Conservation (phyloP, 208 protist species). For the Endotrypanum monterogeii region DNA sequence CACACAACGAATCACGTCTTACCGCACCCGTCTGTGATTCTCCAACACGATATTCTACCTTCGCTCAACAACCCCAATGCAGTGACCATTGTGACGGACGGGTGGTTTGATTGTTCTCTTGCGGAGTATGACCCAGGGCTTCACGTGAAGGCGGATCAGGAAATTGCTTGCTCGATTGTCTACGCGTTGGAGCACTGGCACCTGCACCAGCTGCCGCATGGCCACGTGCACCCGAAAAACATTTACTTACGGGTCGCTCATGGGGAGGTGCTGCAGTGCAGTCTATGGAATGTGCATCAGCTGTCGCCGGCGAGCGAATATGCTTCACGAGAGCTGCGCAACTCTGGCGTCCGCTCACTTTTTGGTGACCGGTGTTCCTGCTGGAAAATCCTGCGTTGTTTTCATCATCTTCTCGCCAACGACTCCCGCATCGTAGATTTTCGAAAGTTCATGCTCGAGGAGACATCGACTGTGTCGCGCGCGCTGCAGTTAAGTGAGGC, state of each 20-base stretch:
- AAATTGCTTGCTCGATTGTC: conserved; percentile 64
- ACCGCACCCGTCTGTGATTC: conserved; percentile 62
- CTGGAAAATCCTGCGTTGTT: conserved; percentile 40
- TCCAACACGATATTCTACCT: conserved; percentile 59
- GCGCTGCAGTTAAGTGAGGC: conserved; percentile 52
- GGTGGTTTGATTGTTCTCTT: conserved; percentile 80
- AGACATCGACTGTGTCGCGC: conserved; percentile 47
- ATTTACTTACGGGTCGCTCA: conserved; percentile 64
- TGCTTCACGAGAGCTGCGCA: conserved; percentile 51
- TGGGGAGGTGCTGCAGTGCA: conserved; percentile 47
- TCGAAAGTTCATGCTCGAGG: conserved; percentile 35
- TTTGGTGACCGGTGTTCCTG: conserved; percentile 72
- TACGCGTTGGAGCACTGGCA: conserved; percentile 89
- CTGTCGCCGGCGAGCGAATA: conserved; percentile 42
- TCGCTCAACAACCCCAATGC: conserved; percentile 32
- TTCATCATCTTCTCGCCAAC: conserved; percentile 20
- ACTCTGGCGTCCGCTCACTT: conserved; percentile 41
- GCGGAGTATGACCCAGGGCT: conserved; percentile 24
- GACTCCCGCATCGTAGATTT: conserved; percentile 36
- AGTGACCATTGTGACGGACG: conserved; percentile 65
- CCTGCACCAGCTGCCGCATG: conserved; percentile 71
- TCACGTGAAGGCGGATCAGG: conserved; percentile 21
- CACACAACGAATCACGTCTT: conserved; percentile 46
- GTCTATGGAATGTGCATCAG: conserved; percentile 58
- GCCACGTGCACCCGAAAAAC: conserved; percentile 72